Base-by-base conservation (phyloP, 306 rosid genomes). In the Neltuma alba region DNA sequence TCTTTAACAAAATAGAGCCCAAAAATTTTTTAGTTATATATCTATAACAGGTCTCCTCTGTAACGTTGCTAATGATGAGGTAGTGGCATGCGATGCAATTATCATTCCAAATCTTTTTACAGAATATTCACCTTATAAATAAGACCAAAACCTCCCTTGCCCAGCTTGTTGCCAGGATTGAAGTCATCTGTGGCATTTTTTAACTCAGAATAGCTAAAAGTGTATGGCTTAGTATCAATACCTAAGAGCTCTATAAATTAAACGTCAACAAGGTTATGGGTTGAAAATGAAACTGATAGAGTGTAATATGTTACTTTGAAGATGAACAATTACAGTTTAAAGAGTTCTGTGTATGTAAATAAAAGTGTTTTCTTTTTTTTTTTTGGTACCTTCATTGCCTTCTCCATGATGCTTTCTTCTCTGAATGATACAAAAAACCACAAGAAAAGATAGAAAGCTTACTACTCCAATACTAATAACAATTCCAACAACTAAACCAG, bases 71-170 rank as follows among this genome's bases (percentile, higher is more conserved):
- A 62, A 25, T 27, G 36, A 85, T 50, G 30, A 37, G 76, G 58
- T n/a, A 70, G 64, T 20, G 12, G 37, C 61, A 33, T 41, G 36
- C n/a, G 6, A 58, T 10, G 66, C 2, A 14, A 54, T 25, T 42
- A 15, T 79, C 9, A 50, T 38, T 54, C 58, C 33, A 37, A 31
- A 62, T 63, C 23, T 2, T 4, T 58, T 36, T 38, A 13, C 30
- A 76, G 31, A 80, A 37, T 61, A 38, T 48, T 76, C 83, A 91
- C 92, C 94, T 90, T 89, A 67, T 75, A 87, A 68, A 93, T 93
- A 48, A 94, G 92, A 82, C 98, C 93, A 76, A 93, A 93, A 79
- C 94, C 98, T 77, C 98, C 97, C 67, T 93, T 92, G 57, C 98
- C 95, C 69, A 91, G 92, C 78, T 91, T 93, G 60, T 90, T 91